Conservation (phyloP, 2,329 filamentous ascomycete species). For the Phyllosticta paracitricarpa region DNA sequence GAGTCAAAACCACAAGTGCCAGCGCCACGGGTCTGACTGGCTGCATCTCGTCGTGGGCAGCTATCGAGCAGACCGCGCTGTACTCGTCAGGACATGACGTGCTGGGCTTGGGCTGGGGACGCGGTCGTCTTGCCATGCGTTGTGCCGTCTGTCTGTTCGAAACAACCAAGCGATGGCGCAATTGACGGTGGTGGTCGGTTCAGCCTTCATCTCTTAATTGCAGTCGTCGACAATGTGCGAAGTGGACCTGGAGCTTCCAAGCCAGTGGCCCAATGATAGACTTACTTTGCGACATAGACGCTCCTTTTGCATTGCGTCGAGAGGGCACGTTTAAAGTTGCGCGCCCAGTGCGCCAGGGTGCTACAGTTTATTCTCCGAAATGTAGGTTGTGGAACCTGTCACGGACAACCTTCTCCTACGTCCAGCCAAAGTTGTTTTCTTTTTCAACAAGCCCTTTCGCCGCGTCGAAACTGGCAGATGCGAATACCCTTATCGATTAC, state of each 20-base stretch:
- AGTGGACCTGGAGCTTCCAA: too few relatives aligned
- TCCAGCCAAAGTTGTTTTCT: background rate
- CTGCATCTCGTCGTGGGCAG: background rate
- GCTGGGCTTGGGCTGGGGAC: background rate
- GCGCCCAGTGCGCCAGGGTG: background rate
- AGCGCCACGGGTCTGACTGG: too few relatives aligned
- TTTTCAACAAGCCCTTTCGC: background rate
- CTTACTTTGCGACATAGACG: too few relatives aligned
- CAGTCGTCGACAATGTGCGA: too few relatives aligned
- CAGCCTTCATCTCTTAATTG: too few relatives aligned
- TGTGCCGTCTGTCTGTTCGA: background rate
- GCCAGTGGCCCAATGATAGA: too few relatives aligned
- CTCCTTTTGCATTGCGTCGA: too few relatives aligned
- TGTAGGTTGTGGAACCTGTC: background rate
- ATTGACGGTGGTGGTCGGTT: background rate
- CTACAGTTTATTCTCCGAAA: background rate
- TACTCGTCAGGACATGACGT: background rate
- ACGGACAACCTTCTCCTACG: background rate
- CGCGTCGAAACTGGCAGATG: background rate
- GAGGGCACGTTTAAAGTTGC: background rate
- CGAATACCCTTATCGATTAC: background rate
- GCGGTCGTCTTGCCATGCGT: background rate
- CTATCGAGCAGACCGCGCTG: background rate
- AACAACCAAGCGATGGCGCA: background rate
- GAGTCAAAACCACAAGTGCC: background rate